Evolutionary conservation across 2,329 filamentous ascomycete genomes (phyloP), one percentile per base, ranked within the genome.

Genomic region (Colletotrichum sidae): DNA sequence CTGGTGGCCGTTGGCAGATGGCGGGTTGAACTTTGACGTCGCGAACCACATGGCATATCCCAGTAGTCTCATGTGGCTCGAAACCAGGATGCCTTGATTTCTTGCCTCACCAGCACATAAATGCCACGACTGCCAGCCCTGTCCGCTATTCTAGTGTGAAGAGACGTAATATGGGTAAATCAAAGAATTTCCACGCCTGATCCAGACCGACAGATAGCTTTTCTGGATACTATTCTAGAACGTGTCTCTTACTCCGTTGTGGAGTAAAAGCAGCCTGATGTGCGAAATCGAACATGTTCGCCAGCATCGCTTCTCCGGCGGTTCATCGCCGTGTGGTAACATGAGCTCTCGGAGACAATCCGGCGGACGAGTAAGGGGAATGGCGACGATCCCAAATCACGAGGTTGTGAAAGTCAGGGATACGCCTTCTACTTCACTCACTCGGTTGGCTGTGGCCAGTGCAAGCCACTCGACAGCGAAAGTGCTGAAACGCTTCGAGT

Each of bases 121-220:
- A 25, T 25, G 35, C 51, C 46, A 55, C 51, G 25, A 38, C 45
- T 25, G 17, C 25, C n/a, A 13, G 8, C 17, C 11, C 8, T 6
- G 25, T n/a, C 6, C 0, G 34, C 13, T 39, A 15, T 50, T 41
- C 51, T 15, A 44, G 35, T n/a, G 2, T 9, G 15, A 15, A n/a
- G 34, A 12, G 35, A 17, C 45, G n/a, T 2, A 45, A 39, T 34
- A 34, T 9, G 5, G 8, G 25, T n/a, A 44, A 9, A 37, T 11
- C 4, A 35, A 11, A 25, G 8, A 4, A 49, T 49, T 12, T 34
- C 33, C 34, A 37, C 33, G 35, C 17, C 33, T 53, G 8, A 13
- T 13, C 37, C 35, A 57, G 63, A 66, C 58, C 53, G 63, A 46
- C 34, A 63, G 15, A 44, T 62, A 13, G 8, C 17, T 8, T 17